Evolutionary conservation across 331 rosid genomes (phyloP), one percentile per base, ranked within the genome.

Genomic region (Malus hybrid): DNA sequence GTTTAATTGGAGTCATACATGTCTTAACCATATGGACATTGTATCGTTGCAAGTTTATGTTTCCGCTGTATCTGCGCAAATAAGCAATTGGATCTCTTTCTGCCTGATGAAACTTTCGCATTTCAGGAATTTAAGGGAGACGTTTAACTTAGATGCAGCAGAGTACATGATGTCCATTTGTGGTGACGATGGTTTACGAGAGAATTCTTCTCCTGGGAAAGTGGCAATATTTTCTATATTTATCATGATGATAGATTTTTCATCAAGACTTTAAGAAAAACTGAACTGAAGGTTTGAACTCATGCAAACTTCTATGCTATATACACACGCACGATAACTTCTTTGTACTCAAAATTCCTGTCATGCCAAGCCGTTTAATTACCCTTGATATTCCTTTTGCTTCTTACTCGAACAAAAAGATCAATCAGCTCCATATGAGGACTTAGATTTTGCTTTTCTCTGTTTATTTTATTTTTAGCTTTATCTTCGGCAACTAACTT

Each of bases 131-230:
- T 82, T 93, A 89, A 85, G 97, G 81, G 94, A 85, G 87, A 88
- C 87, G 97, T 93, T 93, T 87, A 93, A 88, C 82, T 88, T 93
- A 76, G 94, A 93, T 87, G 94, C 97, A 31, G 96, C 97, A 42
- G 96, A 87, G 61, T 93, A 93, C 85, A 90, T 93, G 97, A 90
- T 93, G 96, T 93, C 97, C 79, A 88, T 90, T 74, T 93, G 97
- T 70, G 94, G 90, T 32, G 93, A 90, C 76, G 74, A 82, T 76
- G 96, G 97, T 74, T 82, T 93, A 75, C 87, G 93, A 81, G 96
- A 90, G 80, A 85, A 88, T 74, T 77, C 93, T 55, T 93, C 97
- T 71, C 83, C 96, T 0, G 97, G 97, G 55, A 93, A 85, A 93
- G 97, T 87, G 97, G 97, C 83, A 90, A 96, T 87, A 83, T 93